Percentiles rank a stretch among this genome's conserved stretches.
Evolutionary conservation across 2,329 filamentous ascomycete genomes (phyloP).

Genomic region (Paramyrothecium sp.): DNA sequence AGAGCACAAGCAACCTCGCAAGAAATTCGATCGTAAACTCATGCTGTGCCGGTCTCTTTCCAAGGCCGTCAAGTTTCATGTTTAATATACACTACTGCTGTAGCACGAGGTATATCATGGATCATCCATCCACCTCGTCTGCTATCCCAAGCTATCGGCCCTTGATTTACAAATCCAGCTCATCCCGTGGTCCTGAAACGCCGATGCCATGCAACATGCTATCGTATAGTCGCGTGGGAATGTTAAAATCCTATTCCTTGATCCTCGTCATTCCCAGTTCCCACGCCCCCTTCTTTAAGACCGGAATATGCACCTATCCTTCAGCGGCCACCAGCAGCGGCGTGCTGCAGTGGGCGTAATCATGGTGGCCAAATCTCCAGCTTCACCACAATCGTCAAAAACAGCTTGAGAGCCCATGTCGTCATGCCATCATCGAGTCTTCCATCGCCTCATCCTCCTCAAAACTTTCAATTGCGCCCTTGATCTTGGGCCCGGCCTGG

Average conservation of each 20-base stretch:
- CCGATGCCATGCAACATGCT: constrained; percentile 34
- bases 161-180: not conserved
- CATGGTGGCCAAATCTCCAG: not conserved
- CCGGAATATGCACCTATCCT: not conserved
- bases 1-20: too few species aligned
- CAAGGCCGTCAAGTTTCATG: too few species aligned
- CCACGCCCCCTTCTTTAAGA: constrained; percentile 6
- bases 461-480: constrained; percentile 91
- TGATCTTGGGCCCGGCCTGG: constrained; percentile 89
- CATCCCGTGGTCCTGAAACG: constrained; percentile 16
- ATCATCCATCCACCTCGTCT: too few species aligned
- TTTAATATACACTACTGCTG: too few species aligned
- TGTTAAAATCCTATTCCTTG: not conserved
- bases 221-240: constrained; percentile 17
- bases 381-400: not conserved
- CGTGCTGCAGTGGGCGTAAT: not conserved
- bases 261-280: constrained; percentile 6
- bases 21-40: too few species aligned
- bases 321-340: not conserved
- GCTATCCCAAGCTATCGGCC: too few species aligned
- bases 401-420: constrained; percentile 17
- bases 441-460: constrained; percentile 76
- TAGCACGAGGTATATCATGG: too few species aligned
- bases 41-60: too few species aligned
- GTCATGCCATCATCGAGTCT: constrained; percentile 61